These are phyloP conservation scores for Mrakia blollopis DNA, from an alignment of 768 basidiomycete genomes.

Conservation along the genomic window DNA sequence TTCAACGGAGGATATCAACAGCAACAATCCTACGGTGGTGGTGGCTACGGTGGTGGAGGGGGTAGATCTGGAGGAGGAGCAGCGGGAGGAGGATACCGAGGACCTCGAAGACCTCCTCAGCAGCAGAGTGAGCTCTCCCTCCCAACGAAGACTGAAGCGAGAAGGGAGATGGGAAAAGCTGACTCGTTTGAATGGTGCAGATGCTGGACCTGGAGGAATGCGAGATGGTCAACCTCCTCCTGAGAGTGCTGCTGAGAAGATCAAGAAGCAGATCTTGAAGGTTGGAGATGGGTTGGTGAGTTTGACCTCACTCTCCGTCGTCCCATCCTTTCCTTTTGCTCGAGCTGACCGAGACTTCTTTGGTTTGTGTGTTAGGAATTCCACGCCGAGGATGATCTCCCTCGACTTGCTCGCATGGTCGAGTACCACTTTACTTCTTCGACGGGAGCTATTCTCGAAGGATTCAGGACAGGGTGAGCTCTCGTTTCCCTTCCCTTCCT, in stretches of 20 bases:
- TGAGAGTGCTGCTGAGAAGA: conserved; percentile 28
- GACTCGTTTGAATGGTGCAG: not conserved
- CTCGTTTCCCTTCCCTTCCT: not conserved
- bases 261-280: conserved; percentile 31
- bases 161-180: not conserved
- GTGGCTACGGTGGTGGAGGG: conserved; percentile 35
- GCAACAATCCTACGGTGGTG: conserved; percentile 31
- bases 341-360: not conserved
- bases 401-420: conserved; percentile 40
- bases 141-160: too few species aligned
- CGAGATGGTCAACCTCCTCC: conserved; percentile 25
- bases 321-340: not conserved
- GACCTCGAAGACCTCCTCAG: not conserved
- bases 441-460: conserved; percentile 41
- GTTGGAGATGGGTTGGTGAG: conserved; percentile 27
- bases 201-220: not conserved
- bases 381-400: conserved; percentile 43
- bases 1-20: conserved; percentile 17
- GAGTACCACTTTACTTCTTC: conserved; percentile 42
- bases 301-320: not conserved
- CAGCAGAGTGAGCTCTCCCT: conserved; percentile 11
- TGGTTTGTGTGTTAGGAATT: conserved; percentile 40
- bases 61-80: conserved; percentile 34
- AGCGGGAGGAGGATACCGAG: conserved; percentile 34
- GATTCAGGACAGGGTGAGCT: conserved; percentile 45